Evolutionary conservation across 306 rosid species (phyloP).

Genomic region (Medicago ruthenica): DNA sequence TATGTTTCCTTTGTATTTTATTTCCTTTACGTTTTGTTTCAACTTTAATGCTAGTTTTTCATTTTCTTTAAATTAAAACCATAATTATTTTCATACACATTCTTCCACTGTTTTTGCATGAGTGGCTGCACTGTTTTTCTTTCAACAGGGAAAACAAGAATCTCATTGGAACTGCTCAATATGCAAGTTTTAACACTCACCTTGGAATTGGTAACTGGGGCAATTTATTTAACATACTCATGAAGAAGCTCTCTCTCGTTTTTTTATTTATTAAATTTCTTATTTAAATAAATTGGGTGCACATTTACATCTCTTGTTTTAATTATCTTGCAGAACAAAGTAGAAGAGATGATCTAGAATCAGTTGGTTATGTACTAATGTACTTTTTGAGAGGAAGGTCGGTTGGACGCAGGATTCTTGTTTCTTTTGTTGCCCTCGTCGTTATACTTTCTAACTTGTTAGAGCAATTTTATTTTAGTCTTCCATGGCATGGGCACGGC

Average conservation of each 20-base stretch:
- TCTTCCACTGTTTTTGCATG: constrained; percentile 13
- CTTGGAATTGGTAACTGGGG: constrained; percentile 89
- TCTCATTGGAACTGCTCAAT: constrained; percentile 98
- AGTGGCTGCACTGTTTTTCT: constrained; percentile 25
- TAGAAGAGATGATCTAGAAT: constrained; percentile 98
- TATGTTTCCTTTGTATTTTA: background rate
- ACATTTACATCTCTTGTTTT: constrained; percentile 3
- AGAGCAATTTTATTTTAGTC: constrained; percentile 59
- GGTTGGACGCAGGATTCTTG: constrained; percentile 15
- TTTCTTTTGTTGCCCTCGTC: constrained; percentile 10
- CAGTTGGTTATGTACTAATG: constrained; percentile 98
- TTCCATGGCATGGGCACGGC: constrained; percentile 88
- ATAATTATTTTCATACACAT: constrained; percentile 16
- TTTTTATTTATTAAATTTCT: constrained; percentile 8
- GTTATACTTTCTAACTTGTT: constrained; percentile 33
- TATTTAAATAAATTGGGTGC: constrained; percentile 1
- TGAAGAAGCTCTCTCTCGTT: background rate
- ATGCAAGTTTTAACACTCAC: constrained; percentile 99
- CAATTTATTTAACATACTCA: constrained; percentile 31
- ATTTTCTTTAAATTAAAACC: constrained; percentile 10
- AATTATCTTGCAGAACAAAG: constrained; percentile 81
- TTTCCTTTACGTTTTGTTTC: background rate
- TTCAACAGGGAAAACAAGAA: constrained; percentile 89
- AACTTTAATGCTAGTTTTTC: background rate
- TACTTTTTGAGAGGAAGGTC: constrained; percentile 95